phyloP scores from a whole-genome alignment of 805 yeast species.

The Nakazawaea wyomingensis region DNA sequence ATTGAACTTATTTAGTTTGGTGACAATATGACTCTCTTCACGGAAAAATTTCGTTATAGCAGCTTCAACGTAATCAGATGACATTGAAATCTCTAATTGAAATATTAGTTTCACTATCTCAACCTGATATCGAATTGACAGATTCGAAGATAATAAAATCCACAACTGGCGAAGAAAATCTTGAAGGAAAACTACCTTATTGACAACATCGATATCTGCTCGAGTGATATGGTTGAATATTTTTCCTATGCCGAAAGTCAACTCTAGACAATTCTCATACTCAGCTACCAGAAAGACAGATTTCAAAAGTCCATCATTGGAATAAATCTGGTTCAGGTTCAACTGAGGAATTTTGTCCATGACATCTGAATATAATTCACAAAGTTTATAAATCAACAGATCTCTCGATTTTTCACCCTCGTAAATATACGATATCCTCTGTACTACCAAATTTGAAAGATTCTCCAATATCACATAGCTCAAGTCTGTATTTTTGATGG shows the following conservation, averaged over 20 bases:
- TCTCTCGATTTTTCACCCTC: conserved; percentile 14
- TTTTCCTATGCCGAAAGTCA: conserved; percentile 39
- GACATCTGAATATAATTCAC: conserved; percentile 30
- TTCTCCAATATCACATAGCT: conserved; percentile 34
- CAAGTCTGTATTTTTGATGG: conserved; percentile 39
- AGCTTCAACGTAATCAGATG: conserved; percentile 62
- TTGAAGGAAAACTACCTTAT: conserved; percentile 35
- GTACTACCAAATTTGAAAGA: conserved; percentile 22
- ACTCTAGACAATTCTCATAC: conserved; percentile 13
- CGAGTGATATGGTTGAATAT: conserved; percentile 32
- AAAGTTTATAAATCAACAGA: conserved; percentile 24
- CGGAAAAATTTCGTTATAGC: conserved; percentile 56
- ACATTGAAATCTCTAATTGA: conserved; percentile 49
- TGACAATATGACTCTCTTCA: conserved; percentile 29
- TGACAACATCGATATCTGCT: conserved; percentile 16
- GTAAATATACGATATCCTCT: conserved; percentile 14
- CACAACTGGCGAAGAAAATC: conserved; percentile 45
- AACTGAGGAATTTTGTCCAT: conserved; percentile 43
- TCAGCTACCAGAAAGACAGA: background rate
- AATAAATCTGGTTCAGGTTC: conserved; percentile 11
- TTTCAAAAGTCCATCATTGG: background rate
- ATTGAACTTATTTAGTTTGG: conserved; percentile 50
- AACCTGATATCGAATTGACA: conserved; percentile 54
- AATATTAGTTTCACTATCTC: conserved; percentile 66
- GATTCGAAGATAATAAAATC: conserved; percentile 35